Evolutionary conservation across 305 asterid species (phyloP).

Genomic region (Caryopteris hybrid): DNA sequence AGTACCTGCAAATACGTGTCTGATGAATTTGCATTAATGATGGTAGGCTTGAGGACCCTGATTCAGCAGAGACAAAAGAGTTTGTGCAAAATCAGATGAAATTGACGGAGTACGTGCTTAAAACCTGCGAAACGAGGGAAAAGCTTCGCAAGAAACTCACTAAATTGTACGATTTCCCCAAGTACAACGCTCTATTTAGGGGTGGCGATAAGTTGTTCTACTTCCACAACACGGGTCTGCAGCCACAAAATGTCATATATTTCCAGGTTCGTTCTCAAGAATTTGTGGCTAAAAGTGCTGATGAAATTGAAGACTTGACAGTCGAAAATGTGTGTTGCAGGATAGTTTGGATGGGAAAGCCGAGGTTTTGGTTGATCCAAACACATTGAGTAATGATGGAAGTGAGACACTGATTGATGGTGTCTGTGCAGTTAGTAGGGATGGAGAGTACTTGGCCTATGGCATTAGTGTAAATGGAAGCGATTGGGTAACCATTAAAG

Average conservation of each 20-base stretch:
- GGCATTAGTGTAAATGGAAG: conserved; percentile 89
- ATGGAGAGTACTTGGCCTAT: conserved; percentile 79
- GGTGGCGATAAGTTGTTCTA: conserved; percentile 78
- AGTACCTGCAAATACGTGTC: background rate
- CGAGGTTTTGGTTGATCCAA: conserved; percentile 86
- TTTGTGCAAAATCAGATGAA: conserved; percentile 67
- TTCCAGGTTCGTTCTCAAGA: conserved; percentile 55
- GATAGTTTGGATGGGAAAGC: conserved; percentile 75
- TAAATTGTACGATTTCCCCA: conserved; percentile 65
- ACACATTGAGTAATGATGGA: conserved; percentile 74
- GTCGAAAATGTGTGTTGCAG: conserved; percentile 39
- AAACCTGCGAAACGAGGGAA: conserved; percentile 64
- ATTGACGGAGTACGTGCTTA: conserved; percentile 69
- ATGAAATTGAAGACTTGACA: background rate
- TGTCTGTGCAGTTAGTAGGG: conserved; percentile 58
- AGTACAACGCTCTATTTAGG: conserved; percentile 75
- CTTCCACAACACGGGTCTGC: conserved; percentile 86
- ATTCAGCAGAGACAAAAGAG: conserved; percentile 75
- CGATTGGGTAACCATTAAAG: conserved; percentile 90
- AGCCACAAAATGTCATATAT: conserved; percentile 80
- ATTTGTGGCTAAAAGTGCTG: background rate
- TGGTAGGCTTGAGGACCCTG: conserved; percentile 94
- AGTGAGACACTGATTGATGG: conserved; percentile 77
- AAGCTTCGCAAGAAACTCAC: conserved; percentile 67
- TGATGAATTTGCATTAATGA: conserved; percentile 20